A percentile compares a stretch with the other conserved stretches of the same genome.
Evolutionary conservation across 2,329 filamentous ascomycete species (phyloP).

Genomic region (Pseudocercospora musae): DNA sequence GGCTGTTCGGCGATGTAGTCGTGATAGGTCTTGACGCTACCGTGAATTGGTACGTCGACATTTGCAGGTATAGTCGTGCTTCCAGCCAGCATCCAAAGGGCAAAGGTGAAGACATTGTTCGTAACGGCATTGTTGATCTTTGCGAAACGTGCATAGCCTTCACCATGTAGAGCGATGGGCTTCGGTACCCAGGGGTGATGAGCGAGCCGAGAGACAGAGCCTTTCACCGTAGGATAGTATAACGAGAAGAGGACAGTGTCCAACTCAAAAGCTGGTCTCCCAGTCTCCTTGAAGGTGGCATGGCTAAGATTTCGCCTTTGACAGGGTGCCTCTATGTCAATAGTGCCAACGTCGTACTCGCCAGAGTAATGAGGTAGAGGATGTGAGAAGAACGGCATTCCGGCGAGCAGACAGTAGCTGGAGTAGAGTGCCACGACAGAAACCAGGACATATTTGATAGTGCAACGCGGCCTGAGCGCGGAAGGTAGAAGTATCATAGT

Average conservation of each 20-base stretch:
- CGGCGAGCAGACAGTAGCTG: slow-evolving; percentile 38
- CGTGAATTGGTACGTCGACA: slow-evolving; percentile 43
- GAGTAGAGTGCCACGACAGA: slow-evolving; percentile 27
- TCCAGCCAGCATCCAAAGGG: slow-evolving; percentile 43
- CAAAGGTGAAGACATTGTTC: slow-evolving; percentile 40
- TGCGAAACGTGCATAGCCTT: slow-evolving; percentile 45
- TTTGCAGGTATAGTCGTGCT: slow-evolving; percentile 43
- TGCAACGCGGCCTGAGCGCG: slow-evolving; percentile 21
- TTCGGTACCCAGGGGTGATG: slow-evolving; percentile 45
- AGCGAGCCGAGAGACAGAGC: slow-evolving; percentile 24
- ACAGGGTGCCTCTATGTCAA: slow-evolving; percentile 44
- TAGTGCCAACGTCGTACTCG: slow-evolving; percentile 41
- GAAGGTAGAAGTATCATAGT: slow-evolving; percentile 13
- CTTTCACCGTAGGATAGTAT: slow-evolving; percentile 43
- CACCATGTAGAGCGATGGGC: slow-evolving; percentile 42
- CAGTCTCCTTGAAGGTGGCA: slow-evolving; percentile 39
- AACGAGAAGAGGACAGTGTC: slow-evolving; percentile 45
- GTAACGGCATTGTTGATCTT: slow-evolving; percentile 38
- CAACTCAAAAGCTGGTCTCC: slow-evolving; percentile 43
- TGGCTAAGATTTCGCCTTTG: slow-evolving; percentile 37
- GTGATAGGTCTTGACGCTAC: slow-evolving; percentile 26
- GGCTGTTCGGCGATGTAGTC: slow-evolving; percentile 32
- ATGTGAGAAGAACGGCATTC: slow-evolving; percentile 42
- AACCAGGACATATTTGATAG: slow-evolving; percentile 19
- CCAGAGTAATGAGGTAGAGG: slow-evolving; percentile 44